Base-by-base conservation (phyloP, 2,329 filamentous ascomycete genomes). In the Colletotrichum gloeosporioides region DNA sequence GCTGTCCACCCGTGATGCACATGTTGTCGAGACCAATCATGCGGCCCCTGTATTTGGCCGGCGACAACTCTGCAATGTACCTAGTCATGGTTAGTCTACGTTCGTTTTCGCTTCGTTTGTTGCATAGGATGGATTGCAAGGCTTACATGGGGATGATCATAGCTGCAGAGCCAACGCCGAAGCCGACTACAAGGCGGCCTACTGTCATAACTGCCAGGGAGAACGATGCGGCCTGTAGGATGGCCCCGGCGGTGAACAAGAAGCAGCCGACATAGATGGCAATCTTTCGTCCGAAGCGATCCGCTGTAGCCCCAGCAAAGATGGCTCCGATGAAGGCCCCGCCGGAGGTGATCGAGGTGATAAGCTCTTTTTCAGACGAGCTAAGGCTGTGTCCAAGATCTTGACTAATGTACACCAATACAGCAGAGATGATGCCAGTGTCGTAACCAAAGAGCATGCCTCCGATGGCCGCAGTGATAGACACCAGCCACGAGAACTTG, bases 1-100 rank as follows among this genome's bases (percentile, higher is more conserved):
- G 82, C 39, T 87, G 85, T 2, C 86, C 85, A 9, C 83, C 83
- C 1, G 86, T 87, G 72, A 88, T 85, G 62, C 82, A 84, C 77
- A 89, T 86, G 75, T 89, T 89, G 79, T 89, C 86, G 29, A 90
- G 80, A 1, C 83, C 86, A 79, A 89, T 87, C 84, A 89, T 87
- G 4, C 86, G 83, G 18, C 89, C 89, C 67, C 89, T 85, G 57
- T 87, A 86, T 76, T 87, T 87, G 5, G 88, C 85, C 0, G 88
- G 89, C 1, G 89, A 86, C 4, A 90, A 82, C 71, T 90, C 89
- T 4, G 85, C 86, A 55, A 90, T 89, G 77, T 90, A 90, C 10
- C 55, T 80, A 55, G 71, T 22, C 8, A 49, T 39, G n/a, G 12
- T 22, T 22, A 15, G 39, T 13, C 27, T 31, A 34, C 13, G 9